phyloP scores from a whole-genome alignment of 495 filamentous ascomycete species.

The Immersiella caudata region DNA sequence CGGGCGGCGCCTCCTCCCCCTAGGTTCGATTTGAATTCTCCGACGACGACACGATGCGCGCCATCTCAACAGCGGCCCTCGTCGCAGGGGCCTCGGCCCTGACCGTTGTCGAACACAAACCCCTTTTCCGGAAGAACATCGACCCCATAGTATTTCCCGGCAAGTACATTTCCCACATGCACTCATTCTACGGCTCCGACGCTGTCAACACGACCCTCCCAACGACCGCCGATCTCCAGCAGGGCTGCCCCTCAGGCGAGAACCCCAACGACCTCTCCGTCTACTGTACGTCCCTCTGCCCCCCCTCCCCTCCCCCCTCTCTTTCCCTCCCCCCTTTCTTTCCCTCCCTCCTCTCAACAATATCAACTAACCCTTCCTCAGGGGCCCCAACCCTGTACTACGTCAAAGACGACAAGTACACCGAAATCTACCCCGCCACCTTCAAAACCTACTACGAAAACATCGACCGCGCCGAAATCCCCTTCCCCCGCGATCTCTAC shows the following conservation, averaged over 20 bases:
- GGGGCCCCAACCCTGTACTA: constrained; percentile 45
- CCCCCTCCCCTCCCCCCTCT: constrained; percentile 2
- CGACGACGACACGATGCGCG: constrained; percentile 8
- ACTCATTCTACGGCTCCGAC: constrained; percentile 44
- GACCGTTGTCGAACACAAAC: constrained; percentile 42
- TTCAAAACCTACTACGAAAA: constrained; percentile 61
- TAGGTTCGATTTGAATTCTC: not conserved
- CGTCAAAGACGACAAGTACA: constrained; percentile 41
- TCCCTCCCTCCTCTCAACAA: not conserved
- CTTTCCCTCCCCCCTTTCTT: too few relatives aligned
- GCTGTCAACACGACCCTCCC: constrained; percentile 39
- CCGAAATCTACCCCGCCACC: constrained; percentile 44
- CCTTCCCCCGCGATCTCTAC: constrained; percentile 60
- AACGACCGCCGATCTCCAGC: constrained; percentile 39
- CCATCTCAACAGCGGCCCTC: constrained; percentile 11
- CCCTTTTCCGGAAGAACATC: constrained; percentile 44
- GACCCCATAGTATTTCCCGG: constrained; percentile 41
- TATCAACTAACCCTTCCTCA: constrained; percentile 18
- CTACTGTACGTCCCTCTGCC: constrained; percentile 33
- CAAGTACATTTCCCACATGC: constrained; percentile 43
- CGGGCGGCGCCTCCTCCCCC: not conserved
- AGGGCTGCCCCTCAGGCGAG: constrained; percentile 41
- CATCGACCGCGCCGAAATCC: constrained; percentile 83
- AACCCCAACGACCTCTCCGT: constrained; percentile 43
- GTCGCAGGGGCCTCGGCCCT: constrained; percentile 30